Conservation (phyloP, 495 filamentous ascomycete genomes). For the Annulohypoxylon bovei region DNA sequence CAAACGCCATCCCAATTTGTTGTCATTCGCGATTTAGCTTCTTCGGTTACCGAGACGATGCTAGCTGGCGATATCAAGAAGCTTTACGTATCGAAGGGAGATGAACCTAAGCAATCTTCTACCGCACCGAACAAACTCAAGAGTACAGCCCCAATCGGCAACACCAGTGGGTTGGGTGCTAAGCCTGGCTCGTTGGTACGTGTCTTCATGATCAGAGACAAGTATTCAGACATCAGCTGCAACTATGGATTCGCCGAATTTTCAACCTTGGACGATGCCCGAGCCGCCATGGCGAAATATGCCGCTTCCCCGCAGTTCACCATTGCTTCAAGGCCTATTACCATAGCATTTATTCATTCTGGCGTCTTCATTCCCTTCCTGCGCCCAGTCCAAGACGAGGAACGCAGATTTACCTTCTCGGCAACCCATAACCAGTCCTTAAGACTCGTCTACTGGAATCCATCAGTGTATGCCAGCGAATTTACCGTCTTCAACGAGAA, state of each 20-base stretch:
- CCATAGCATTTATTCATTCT: constrained; percentile 82
- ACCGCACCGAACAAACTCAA: constrained; percentile 66
- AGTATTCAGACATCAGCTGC: constrained; percentile 79
- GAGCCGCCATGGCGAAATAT: constrained; percentile 78
- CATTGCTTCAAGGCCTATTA: constrained; percentile 79
- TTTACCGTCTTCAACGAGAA: constrained; percentile 63
- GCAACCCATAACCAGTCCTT: constrained; percentile 75
- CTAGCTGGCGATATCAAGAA: constrained; percentile 83
- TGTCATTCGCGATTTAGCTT: constrained; percentile 78
- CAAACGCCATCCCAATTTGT: constrained; percentile 82
- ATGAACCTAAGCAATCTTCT: constrained; percentile 52
- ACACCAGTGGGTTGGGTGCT: constrained; percentile 75
- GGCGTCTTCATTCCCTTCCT: constrained; percentile 87
- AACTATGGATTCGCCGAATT: constrained; percentile 93
- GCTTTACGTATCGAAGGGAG: constrained; percentile 69
- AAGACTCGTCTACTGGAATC: constrained; percentile 85
- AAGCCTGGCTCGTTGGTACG: constrained; percentile 78
- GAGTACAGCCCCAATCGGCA: constrained; percentile 77
- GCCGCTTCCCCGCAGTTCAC: constrained; percentile 84
- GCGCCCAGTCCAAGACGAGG: constrained; percentile 60
- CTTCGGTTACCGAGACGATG: constrained; percentile 78
- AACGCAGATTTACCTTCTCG: constrained; percentile 73
- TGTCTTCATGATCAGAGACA: constrained; percentile 81
- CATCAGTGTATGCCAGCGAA: constrained; percentile 77
- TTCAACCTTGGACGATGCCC: constrained; percentile 76